phyloP scores from a whole-genome alignment of 371 early-diverging fungal species.

The Catenaria anguillulae region DNA sequence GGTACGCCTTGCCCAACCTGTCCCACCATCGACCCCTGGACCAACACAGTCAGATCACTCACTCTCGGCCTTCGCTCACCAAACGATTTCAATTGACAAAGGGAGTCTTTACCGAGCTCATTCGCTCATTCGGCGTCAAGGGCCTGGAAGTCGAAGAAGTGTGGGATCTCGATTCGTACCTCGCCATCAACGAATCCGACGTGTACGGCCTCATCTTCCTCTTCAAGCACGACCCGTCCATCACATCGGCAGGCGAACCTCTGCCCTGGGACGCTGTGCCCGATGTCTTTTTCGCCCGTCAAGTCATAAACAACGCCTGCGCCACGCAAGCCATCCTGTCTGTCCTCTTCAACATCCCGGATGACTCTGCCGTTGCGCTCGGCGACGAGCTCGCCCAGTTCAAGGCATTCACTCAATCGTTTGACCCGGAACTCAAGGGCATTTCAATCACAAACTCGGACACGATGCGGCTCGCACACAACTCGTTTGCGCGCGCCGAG shows the following conservation, averaged over 20 bases:
- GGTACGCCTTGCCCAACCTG: no score
- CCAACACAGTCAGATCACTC: neutral
- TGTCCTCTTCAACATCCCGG: slow-evolving; percentile 55
- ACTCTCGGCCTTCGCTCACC: neutral
- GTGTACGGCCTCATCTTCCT: slow-evolving; percentile 79
- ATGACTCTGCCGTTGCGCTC: slow-evolving; percentile 42
- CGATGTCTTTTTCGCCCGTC: slow-evolving; percentile 58
- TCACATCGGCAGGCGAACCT: slow-evolving; percentile 9
- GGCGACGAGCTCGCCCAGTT: slow-evolving; percentile 56
- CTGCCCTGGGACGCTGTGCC: slow-evolving; percentile 4
- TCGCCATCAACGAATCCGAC: slow-evolving; percentile 25
- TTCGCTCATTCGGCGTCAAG: slow-evolving; percentile 62
- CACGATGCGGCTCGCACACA: slow-evolving; percentile 61
- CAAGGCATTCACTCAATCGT: slow-evolving; percentile 57
- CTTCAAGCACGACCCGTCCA: slow-evolving; percentile 60
- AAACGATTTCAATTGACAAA: neutral
- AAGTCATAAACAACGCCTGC: slow-evolving; percentile 63
- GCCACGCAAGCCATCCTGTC: slow-evolving; percentile 87
- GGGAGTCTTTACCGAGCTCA: slow-evolving; percentile 84
- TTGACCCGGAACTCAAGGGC: slow-evolving; percentile 71
- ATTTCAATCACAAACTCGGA: slow-evolving; percentile 70
- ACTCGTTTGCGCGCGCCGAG: slow-evolving; percentile 64
- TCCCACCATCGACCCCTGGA: no score
- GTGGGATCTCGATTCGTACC: slow-evolving; percentile 46
- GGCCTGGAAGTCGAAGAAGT: slow-evolving; percentile 74